Conservation (phyloP, 495 filamentous ascomycete species). For the Penicillium taxi region DNA sequence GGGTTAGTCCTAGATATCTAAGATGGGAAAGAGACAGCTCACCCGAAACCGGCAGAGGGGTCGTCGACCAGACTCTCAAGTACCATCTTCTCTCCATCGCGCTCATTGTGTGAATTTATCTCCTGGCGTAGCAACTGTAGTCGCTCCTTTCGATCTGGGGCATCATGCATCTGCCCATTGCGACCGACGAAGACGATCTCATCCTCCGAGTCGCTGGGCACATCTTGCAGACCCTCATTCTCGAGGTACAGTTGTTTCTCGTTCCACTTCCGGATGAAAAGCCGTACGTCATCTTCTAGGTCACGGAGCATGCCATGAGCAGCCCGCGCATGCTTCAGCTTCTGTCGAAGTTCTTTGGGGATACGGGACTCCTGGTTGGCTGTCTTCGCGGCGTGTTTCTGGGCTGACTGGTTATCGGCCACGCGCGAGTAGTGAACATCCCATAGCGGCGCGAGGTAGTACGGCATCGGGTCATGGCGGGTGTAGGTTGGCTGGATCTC, state of each 20-base stretch:
- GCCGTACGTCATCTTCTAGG: conserved; percentile 55
- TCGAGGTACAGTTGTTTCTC: conserved; percentile 31
- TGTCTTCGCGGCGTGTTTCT: conserved; percentile 29
- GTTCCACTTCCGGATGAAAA: conserved; percentile 55
- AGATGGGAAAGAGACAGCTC: conserved; percentile 27
- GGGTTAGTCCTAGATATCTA: conserved; percentile 8
- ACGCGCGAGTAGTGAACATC: conserved; percentile 55
- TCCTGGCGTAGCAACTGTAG: conserved; percentile 29
- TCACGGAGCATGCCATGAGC: conserved; percentile 59
- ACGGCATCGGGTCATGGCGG: conserved; percentile 65
- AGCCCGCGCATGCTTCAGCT: conserved; percentile 61
- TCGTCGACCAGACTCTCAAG: conserved; percentile 70
- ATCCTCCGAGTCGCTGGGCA: conserved; percentile 58
- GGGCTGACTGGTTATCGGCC: conserved; percentile 27
- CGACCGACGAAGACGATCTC: conserved; percentile 91
- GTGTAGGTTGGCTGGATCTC: conserved; percentile 68
- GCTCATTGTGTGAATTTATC: conserved; percentile 37
- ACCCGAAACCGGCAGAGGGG: conserved; percentile 74
- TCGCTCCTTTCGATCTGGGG: conserved; percentile 31
- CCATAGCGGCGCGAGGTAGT: conserved; percentile 83
- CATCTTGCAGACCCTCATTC: conserved; percentile 43
- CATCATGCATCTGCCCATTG: conserved; percentile 65
- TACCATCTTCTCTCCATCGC: conserved; percentile 63
- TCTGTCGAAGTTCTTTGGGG: conserved; percentile 47
- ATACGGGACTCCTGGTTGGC: conserved; percentile 37